Evolutionary conservation across 73 alveolate genomes (phyloP).

Genomic region (Breviolum minutum): DNA sequence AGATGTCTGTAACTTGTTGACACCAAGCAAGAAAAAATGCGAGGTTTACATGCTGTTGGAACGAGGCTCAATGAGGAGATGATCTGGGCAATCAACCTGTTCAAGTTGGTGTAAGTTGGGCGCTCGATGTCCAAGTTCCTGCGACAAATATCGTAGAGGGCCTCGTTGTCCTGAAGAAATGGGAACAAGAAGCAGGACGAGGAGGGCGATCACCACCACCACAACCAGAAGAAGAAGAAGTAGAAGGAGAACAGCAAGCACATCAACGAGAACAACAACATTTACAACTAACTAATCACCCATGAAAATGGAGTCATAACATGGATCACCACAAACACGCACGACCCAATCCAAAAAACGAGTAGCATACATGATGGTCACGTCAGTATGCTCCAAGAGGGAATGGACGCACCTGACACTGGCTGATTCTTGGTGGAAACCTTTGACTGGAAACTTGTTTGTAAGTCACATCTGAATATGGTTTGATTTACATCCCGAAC

Average conservation of each 20-base stretch:
- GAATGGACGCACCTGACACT: slow-evolving; percentile 97
- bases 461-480: not conserved
- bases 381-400: slow-evolving; percentile 98
- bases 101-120: slow-evolving; percentile 8
- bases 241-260: no score
- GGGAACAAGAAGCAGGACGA: not conserved
- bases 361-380: slow-evolving; percentile 97
- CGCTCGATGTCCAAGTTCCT: slow-evolving; percentile 24
- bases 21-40: no score
- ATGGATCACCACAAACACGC: no score
- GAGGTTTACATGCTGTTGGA: not conserved
- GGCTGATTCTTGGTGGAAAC: no score
- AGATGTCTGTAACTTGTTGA: no score
- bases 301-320: no score
- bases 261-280: not conserved
- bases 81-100: slow-evolving; percentile 19
- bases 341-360: not conserved
- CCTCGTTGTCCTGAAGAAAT: not conserved
- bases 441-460: no score
- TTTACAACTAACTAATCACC: not conserved
- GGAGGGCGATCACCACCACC: no score
- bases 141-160: not conserved
- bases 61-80: slow-evolving; percentile 1
- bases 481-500: not conserved
- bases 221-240: no score